A percentile compares a stretch with the other conserved stretches of the same genome.
phyloP scores from a whole-genome alignment of 2,329 filamentous ascomycete species.

The Trichoderma polysporum region DNA sequence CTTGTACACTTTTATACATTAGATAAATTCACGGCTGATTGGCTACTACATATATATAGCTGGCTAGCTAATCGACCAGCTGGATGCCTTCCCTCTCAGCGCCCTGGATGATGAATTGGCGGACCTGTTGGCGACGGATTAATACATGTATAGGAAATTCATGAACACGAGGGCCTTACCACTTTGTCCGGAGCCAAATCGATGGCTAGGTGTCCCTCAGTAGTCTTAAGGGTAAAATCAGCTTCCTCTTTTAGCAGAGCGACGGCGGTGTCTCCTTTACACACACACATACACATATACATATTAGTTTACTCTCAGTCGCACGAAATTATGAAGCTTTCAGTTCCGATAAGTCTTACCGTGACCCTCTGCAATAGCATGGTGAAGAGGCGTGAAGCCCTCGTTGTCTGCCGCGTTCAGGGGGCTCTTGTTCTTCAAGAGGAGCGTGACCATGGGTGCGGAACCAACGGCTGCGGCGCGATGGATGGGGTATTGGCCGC shows the following conservation, averaged over 20 bases:
- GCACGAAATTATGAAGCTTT: neutral
- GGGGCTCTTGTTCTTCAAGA: constrained; percentile 76
- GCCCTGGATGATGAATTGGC: constrained; percentile 71
- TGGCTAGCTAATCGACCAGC: constrained; percentile 32
- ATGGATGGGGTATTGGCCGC: constrained; percentile 88
- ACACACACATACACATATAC: neutral
- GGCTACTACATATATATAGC: neutral
- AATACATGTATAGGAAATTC: neutral
- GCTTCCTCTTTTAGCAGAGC: constrained; percentile 81
- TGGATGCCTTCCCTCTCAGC: constrained; percentile 85
- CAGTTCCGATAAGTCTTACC: constrained; percentile 42
- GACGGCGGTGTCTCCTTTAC: constrained; percentile 71
- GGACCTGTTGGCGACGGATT: constrained; percentile 52
- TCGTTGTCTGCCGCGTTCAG: constrained; percentile 79
- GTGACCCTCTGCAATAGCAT: constrained; percentile 75
- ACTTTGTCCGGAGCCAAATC: constrained; percentile 84
- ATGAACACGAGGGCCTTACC: constrained; percentile 46
- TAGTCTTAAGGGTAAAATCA: constrained; percentile 74
- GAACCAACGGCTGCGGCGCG: constrained; percentile 88
- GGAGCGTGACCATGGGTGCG: constrained; percentile 77
- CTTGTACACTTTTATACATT: constrained; percentile 24
- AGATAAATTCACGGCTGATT: constrained; percentile 22
- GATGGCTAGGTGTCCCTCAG: constrained; percentile 68
- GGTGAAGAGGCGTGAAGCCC: constrained; percentile 87
- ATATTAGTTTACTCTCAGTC: neutral